Evolutionary conservation across 106 monocot genomes (phyloP).

Genomic region (Dendrobium nobile): DNA sequence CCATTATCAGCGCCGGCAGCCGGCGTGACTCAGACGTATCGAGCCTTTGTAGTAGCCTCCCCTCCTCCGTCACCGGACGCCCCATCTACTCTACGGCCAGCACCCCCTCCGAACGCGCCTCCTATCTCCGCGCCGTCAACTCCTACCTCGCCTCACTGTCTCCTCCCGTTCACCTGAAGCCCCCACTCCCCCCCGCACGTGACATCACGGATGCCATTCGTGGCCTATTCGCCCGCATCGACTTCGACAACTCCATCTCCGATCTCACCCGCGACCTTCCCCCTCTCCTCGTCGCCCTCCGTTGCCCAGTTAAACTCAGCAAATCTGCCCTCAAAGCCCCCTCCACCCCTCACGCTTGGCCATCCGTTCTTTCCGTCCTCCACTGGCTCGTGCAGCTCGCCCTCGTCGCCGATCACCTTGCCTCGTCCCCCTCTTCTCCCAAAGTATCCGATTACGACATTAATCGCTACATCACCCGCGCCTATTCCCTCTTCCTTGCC

Average conservation of each 20-base stretch:
- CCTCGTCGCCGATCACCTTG: conserved; percentile 24
- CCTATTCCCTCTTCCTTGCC: conserved; percentile 54
- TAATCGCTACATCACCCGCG: conserved; percentile 23
- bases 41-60: conserved; percentile 50
- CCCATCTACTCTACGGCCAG: not conserved
- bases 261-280: conserved; percentile 47
- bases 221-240: conserved; percentile 39
- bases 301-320: conserved; percentile 64
- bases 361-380: conserved; percentile 50
- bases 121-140: conserved; percentile 56
- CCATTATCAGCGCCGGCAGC: conserved; percentile 6
- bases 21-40: conserved; percentile 73
- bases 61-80: conserved; percentile 24
- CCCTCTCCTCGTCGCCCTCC: conserved; percentile 28
- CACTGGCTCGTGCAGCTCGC: conserved; percentile 72
- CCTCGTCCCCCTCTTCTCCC: not conserved
- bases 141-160: conserved; percentile 45
- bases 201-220: conserved; percentile 47
- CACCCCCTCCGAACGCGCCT: conserved; percentile 25
- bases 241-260: conserved; percentile 15
- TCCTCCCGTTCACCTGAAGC: conserved; percentile 30
- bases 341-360: conserved; percentile 84
- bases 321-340: conserved; percentile 72
- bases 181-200: conserved; percentile 55
- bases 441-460: conserved; percentile 19